Evolutionary conservation across 495 filamentous ascomycete genomes (phyloP), one percentile per base, ranked within the genome.

Genomic region (Antarctomyces pellizariae): DNA sequence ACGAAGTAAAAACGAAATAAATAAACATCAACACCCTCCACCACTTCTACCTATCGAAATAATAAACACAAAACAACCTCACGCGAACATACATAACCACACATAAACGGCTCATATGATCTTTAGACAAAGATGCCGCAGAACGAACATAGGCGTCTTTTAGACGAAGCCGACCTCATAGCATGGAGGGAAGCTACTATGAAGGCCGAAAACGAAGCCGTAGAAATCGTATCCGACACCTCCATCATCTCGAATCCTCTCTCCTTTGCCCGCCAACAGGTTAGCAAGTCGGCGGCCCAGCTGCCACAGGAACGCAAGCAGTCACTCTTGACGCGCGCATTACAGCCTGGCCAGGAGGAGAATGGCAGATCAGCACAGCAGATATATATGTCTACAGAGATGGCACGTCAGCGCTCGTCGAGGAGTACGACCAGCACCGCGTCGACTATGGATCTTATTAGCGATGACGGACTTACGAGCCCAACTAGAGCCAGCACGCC

Each of bases 381-480:
- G 18, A 41, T 42, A 28, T 37, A 39, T 24, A 29, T 49, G 47
- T 30, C 37, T 37, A 38, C 51, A 46, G 37, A 53, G 26, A 53
- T 52, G 32, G 35, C 38, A 28, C 54, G 61, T 52, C 62, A 57
- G 26, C 64, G 69, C 28, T 83, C 82, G 28, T 70, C 72, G 24
- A 71, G 69, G 39, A 79, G 73, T 50, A 82, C 70, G 39, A 50
- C 62, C 34, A 89, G 77, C 50, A 56, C 67, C 29, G 53, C 75
- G 25, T 91, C 83, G 8, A 82, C 76, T 2, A 71, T 69, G 13
- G 83, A 91, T 34, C 54, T 91, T 28, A 92, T 79, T 15, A 91
- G 80, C 48, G 86, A 91, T 42, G 86, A 74, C 20, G 84, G 77
- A 24, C 49, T 79, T 21, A 91, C 82, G n/a, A 89, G 80, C 37